phyloP scores from a whole-genome alignment of 495 filamentous ascomycete species.

The Xylaria castorea region DNA sequence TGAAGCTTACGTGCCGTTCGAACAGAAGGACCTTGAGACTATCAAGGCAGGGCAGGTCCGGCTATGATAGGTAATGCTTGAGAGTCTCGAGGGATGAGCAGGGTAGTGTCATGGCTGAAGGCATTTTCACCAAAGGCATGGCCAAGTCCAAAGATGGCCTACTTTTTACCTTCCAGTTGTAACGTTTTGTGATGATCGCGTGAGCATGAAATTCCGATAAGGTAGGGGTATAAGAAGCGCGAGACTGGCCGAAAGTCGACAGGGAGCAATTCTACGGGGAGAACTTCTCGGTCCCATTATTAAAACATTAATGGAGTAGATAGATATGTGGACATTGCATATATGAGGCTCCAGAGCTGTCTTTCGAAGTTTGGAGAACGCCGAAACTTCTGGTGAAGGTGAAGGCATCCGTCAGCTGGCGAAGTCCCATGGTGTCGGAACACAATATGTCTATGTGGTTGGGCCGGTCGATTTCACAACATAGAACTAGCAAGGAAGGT shows the following conservation, averaged over 20 bases:
- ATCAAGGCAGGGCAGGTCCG: slow-evolving; percentile 57
- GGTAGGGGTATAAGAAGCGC: not conserved
- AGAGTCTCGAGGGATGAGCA: not conserved
- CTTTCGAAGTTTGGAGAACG: not conserved
- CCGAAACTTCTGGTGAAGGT: not conserved
- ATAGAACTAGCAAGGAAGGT: no score
- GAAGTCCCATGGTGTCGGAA: not conserved
- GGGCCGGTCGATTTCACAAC: no score
- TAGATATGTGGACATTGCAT: no score
- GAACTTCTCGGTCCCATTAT: not conserved
- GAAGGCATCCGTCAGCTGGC: not conserved
- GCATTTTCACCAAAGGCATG: not conserved
- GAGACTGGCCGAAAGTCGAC: not conserved
- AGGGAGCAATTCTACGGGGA: not conserved
- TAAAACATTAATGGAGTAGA: not conserved
- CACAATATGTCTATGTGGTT: not conserved
- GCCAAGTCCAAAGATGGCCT: not conserved
- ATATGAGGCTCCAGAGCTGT: not conserved
- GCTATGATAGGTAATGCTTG: slow-evolving; percentile 42
- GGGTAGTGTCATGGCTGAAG: no score
- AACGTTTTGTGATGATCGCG: not conserved
- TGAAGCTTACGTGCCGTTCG: slow-evolving; percentile 63
- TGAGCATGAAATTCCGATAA: not conserved
- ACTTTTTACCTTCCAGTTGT: not conserved
- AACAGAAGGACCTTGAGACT: slow-evolving; percentile 60